phyloP scores from a whole-genome alignment of 257 asterid genomes.

The Dorcoceras hygrometricum region DNA sequence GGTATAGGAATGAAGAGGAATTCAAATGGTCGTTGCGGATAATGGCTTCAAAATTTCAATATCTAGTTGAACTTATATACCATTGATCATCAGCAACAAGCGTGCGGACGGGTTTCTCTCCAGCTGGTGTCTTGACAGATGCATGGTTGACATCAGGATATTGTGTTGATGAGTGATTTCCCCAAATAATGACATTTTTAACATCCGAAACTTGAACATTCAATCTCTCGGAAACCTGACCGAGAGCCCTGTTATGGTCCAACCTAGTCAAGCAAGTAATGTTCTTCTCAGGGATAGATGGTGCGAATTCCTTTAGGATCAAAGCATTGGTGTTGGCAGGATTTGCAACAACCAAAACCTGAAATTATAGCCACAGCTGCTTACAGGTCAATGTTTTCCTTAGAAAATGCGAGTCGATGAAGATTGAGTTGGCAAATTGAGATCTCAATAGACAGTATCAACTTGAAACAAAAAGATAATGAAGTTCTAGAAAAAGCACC shows the following conservation, averaged over 20 bases:
- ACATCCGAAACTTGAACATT: constrained; percentile 80
- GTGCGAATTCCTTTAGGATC: constrained; percentile 87
- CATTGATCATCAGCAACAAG: constrained; percentile 78
- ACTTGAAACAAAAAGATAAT: background rate
- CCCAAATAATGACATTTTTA: constrained; percentile 87
- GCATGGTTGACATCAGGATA: constrained; percentile 95
- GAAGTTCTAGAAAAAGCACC: constrained; percentile 13
- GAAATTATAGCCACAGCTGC: constrained; percentile 16
- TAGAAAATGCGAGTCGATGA: background rate
- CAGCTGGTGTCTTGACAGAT: constrained; percentile 64
- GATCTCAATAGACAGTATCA: background rate
- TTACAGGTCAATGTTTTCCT: background rate
- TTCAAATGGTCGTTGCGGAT: too few relatives aligned
- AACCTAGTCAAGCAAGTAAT: constrained; percentile 84
- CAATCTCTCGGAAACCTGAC: constrained; percentile 86
- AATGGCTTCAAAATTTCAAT: background rate
- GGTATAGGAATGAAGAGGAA: too few relatives aligned
- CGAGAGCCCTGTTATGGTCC: constrained; percentile 98
- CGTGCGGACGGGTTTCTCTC: constrained; percentile 73
- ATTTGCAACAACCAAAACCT: constrained; percentile 97
- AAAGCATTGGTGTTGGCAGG: constrained; percentile 96
- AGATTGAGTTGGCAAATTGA: background rate
- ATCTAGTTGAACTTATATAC: constrained; percentile 30
- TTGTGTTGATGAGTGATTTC: constrained; percentile 92
- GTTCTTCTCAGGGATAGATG: constrained; percentile 82